phyloP scores from a whole-genome alignment of 805 yeast genomes.

The Torulaspora franciscae region DNA sequence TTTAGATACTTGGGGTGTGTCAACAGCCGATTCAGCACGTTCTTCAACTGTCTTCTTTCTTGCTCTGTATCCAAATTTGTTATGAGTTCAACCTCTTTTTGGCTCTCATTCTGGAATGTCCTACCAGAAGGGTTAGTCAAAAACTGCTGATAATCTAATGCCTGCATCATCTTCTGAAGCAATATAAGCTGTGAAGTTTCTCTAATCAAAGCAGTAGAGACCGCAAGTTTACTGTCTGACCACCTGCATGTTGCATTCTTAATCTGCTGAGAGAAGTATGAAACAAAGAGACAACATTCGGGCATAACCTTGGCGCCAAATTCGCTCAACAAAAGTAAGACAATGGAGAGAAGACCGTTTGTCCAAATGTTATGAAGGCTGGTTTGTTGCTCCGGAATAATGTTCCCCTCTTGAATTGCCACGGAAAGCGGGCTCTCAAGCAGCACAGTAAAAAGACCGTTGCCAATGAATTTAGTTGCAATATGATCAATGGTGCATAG shows the following conservation, averaged over 20 bases:
- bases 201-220: slow-evolving; percentile 49
- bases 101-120: slow-evolving; percentile 16
- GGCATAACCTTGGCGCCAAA: slow-evolving; percentile 62
- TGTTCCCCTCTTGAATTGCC: slow-evolving; percentile 59
- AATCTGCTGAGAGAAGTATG: slow-evolving; percentile 62
- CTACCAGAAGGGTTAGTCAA: slow-evolving; percentile 28
- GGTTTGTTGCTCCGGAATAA: slow-evolving; percentile 48
- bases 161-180: slow-evolving; percentile 52
- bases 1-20: slow-evolving; percentile 83
- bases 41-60: slow-evolving; percentile 55
- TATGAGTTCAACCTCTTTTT: slow-evolving; percentile 32
- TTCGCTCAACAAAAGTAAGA: slow-evolving; percentile 52
- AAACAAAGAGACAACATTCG: slow-evolving; percentile 58
- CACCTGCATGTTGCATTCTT: slow-evolving; percentile 60
- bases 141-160: slow-evolving; percentile 50
- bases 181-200: slow-evolving; percentile 68
- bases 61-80: slow-evolving; percentile 60
- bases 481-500: slow-evolving; percentile 55
- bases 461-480: slow-evolving; percentile 59
- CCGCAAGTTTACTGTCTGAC: slow-evolving; percentile 43
- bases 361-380: slow-evolving; percentile 76
- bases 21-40: slow-evolving; percentile 62
- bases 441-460: slow-evolving; percentile 63
- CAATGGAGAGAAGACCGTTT: slow-evolving; percentile 70
- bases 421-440: slow-evolving; percentile 70